Evolutionary conservation across 2,329 filamentous ascomycete genomes (phyloP), one percentile per base, ranked within the genome.

Genomic region (Fusarium compactum): DNA sequence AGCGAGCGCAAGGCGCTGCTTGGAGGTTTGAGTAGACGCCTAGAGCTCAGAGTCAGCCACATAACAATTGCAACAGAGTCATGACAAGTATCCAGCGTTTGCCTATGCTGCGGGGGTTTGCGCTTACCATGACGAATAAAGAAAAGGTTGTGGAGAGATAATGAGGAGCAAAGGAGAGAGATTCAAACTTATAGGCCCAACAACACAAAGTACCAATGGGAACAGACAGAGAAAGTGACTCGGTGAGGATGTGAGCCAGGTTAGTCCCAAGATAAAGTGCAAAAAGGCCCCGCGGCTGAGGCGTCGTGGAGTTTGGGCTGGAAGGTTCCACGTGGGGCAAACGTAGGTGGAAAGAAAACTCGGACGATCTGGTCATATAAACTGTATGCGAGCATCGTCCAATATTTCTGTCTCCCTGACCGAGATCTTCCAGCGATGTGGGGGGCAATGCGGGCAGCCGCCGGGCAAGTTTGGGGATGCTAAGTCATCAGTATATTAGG

Each of bases 1-100:
- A 76, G 96, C 94, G 80, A 99, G 93, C 81, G 96, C 96, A 71
- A 99, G 92, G 84, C 95, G 94, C 89, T 99, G 89, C 81, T 89
- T 88, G 62, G 87, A 84, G 56, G 85, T 83, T 45, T 84, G 76
- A 59, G 75, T 81, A 65, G 83, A 68, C 48, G 69, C 69, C 69
- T 71, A 14, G 2, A 40, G n/a, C 15, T 43, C 25, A 61, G 51
- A 30, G 44, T 68, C 61, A 68, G 60, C 46, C 29, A 59, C 27
- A 57, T 27, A 22, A 55, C 25, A 15, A 51, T 18, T 34, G 9
- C 45, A 40, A 40, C 25, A 27, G 22, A 52, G 40, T 47, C 45
- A 65, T 65, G 53, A 52, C 61, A 38, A 47, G 24, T n/a, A 47
- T 60, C 27, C 53, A 65, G 32, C n/a, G 9, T 34, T 65, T 47